A percentile compares a stretch with the other conserved stretches of the same genome.
Conservation (phyloP, 352 stramenopile genomes). For the Pythium monospermum region DNA sequence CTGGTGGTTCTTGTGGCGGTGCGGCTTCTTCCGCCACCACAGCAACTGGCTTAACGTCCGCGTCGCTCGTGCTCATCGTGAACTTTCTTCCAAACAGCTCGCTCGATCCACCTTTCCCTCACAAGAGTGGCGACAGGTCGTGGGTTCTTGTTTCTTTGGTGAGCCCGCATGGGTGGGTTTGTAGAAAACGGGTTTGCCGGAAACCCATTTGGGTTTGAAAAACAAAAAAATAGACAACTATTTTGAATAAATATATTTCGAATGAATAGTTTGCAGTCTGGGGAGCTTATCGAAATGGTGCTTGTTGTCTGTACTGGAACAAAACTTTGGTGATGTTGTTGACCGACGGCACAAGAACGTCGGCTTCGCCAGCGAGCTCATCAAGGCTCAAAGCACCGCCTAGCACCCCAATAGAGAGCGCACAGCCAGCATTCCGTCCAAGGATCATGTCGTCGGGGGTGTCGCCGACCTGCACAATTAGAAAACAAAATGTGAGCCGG, state of each 20-base stretch:
- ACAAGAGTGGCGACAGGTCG: conserved; percentile 23
- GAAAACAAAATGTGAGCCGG: not conserved
- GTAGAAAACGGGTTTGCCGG: conserved; percentile 2
- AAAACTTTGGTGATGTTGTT: conserved; percentile 40
- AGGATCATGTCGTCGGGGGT: conserved; percentile 43
- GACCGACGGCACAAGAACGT: conserved; percentile 42
- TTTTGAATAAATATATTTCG: not conserved
- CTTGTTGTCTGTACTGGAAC: conserved; percentile 33
- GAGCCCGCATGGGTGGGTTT: no score
- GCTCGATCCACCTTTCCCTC: conserved; percentile 28
- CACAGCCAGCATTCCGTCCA: conserved; percentile 26
- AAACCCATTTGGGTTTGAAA: not conserved
- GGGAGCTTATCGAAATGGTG: not conserved
- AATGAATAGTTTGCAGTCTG: not conserved
- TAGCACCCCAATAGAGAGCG: conserved; percentile 38
- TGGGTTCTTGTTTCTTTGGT: conserved; percentile 7
- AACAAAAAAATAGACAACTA: no score
- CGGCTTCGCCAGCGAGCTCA: conserved; percentile 36
- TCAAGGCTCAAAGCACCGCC: conserved; percentile 33
- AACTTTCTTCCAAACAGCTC: conserved; percentile 9
- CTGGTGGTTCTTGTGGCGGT: conserved; percentile 1
- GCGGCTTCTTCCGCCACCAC: conserved; percentile 9
- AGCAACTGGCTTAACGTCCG: conserved; percentile 3
- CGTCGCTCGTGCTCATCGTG: conserved; percentile 4
- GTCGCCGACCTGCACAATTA: conserved; percentile 30